Conservation (phyloP, 1,139 yeast species). For the Debaryomyces sp. region DNA sequence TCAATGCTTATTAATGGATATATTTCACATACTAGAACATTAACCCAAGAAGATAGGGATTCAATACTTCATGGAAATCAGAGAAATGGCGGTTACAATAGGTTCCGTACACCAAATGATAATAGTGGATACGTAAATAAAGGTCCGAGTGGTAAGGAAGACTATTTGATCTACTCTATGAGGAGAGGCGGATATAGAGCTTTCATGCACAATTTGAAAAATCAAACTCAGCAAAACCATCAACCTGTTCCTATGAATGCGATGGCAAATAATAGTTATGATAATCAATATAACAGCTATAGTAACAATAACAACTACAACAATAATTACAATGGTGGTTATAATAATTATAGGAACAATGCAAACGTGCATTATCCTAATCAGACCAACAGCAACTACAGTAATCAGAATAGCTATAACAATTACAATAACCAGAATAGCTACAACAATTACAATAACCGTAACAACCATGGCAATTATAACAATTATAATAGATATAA, state of each 20-base stretch:
- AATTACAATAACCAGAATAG: slow-evolving; percentile 7
- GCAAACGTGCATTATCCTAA: too few species aligned
- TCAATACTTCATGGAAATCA: slow-evolving; percentile 49
- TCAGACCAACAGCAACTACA: slow-evolving; percentile 7
- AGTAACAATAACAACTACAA: slow-evolving; percentile 10
- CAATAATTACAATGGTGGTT: slow-evolving; percentile 12
- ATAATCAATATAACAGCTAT: slow-evolving; percentile 13
- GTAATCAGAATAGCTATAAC: slow-evolving; percentile 12
- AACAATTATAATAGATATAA: slow-evolving; percentile 13
- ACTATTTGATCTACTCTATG: slow-evolving; percentile 35
- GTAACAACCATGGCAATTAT: slow-evolving; percentile 12
- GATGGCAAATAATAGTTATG: slow-evolving; percentile 11
- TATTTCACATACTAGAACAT: slow-evolving; percentile 60
- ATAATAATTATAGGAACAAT: slow-evolving; percentile 10
- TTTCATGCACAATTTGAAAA: slow-evolving; percentile 22
- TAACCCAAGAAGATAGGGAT: slow-evolving; percentile 71
- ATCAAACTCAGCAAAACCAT: slow-evolving; percentile 11
- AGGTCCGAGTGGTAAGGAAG: slow-evolving; percentile 45
- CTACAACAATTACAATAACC: slow-evolving; percentile 13
- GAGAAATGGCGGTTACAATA: slow-evolving; percentile 29
- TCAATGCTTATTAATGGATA: slow-evolving; percentile 86
- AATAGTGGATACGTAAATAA: slow-evolving; percentile 42
- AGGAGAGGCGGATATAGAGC: slow-evolving; percentile 49
- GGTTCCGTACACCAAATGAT: slow-evolving; percentile 37
- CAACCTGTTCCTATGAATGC: slow-evolving; percentile 14